phyloP scores from a whole-genome alignment of 176 grass and related monocot species.

The Carex kokanica region DNA sequence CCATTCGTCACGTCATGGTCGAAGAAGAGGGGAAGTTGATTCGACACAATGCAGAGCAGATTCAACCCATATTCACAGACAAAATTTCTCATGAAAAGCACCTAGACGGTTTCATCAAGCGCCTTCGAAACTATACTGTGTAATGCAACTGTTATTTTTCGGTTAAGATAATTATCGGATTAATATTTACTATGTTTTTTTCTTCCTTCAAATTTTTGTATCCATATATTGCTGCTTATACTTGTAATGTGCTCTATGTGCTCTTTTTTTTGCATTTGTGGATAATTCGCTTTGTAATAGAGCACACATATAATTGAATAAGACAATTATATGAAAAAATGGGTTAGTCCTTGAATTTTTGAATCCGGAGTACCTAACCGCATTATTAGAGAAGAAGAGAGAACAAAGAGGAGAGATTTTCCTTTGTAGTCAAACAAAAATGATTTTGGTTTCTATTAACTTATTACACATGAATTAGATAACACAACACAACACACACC shows the following conservation, averaged over 20 bases:
- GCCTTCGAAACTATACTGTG: neutral
- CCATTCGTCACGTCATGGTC: constrained; percentile 31
- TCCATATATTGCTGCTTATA: neutral
- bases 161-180: neutral
- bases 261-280: neutral
- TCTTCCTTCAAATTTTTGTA: neutral
- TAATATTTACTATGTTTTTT: neutral
- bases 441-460: too few relatives aligned
- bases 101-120: constrained; percentile 21
- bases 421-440: too few relatives aligned
- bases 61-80: neutral
- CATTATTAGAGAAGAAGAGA: too few relatives aligned
- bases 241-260: neutral
- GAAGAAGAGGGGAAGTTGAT: constrained; percentile 20
- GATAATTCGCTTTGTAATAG: too few relatives aligned
- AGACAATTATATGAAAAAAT: too few relatives aligned
- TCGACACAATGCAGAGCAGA: constrained; percentile 25
- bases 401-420: too few relatives aligned
- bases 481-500: too few relatives aligned
- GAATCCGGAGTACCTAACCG: too few relatives aligned
- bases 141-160: neutral
- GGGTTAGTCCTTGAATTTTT: too few relatives aligned
- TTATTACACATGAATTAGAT: too few relatives aligned
- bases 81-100: constrained; percentile 25
- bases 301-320: too few relatives aligned